Conservation (phyloP, 352 stramenopile genomes). For the Phytophthora sp. region DNA sequence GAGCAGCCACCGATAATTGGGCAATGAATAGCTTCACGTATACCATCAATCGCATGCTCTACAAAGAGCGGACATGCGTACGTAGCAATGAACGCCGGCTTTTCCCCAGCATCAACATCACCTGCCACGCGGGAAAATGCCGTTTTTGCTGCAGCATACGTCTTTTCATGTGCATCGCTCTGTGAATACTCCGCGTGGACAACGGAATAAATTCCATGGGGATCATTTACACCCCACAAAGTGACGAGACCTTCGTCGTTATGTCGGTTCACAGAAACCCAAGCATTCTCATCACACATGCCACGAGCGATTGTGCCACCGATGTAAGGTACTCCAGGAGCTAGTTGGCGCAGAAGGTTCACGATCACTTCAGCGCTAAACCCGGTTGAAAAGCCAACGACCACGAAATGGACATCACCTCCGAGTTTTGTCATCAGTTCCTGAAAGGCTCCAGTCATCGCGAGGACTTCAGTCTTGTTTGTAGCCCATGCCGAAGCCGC, state of each 20-base stretch:
- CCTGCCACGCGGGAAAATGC: conserved; percentile 56
- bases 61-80: conserved; percentile 87
- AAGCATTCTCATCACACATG: conserved; percentile 89
- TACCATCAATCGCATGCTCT: conserved; percentile 82
- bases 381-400: conserved; percentile 85
- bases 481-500: conserved; percentile 77
- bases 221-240: conserved; percentile 88
- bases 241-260: conserved; percentile 85
- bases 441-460: conserved; percentile 78
- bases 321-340: conserved; percentile 84
- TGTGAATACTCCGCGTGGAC: conserved; percentile 84
- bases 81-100: conserved; percentile 78
- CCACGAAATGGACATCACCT: conserved; percentile 83
- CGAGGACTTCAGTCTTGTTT: conserved; percentile 73
- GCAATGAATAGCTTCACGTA: conserved; percentile 78
- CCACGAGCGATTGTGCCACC: conserved; percentile 83
- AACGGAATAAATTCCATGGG: conserved; percentile 81
- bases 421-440: conserved; percentile 82
- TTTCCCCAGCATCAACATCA: conserved; percentile 71
- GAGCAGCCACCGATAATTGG: conserved; percentile 87
- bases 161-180: conserved; percentile 79
- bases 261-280: conserved; percentile 88
- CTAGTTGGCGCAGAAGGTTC: conserved; percentile 72
- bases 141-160: conserved; percentile 74
- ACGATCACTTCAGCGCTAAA: conserved; percentile 82